Percentiles rank a stretch among this genome's conserved stretches.
Conservation (phyloP, 2,329 filamentous ascomycete genomes). For the Fusarium xyrophilum region DNA sequence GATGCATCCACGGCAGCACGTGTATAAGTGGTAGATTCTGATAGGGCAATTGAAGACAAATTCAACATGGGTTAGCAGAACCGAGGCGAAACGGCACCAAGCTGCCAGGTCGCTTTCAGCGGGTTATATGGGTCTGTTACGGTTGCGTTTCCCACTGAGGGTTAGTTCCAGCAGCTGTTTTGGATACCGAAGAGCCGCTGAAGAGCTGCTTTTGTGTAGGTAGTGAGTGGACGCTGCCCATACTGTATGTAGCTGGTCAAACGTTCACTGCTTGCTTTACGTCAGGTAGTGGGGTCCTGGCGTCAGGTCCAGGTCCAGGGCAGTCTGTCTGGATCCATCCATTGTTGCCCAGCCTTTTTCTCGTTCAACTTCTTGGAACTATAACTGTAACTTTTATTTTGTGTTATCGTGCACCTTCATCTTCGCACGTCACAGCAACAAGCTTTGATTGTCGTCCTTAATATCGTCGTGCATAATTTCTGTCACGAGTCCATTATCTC, state of each 20-base stretch:
- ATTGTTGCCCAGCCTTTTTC: constrained; percentile 26
- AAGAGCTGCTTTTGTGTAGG: constrained; percentile 3
- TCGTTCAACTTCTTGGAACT: constrained; percentile 12
- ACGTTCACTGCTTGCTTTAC: constrained; percentile 1
- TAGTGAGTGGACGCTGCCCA: neutral
- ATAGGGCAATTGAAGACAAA: constrained; percentile 28
- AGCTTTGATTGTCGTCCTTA: neutral
- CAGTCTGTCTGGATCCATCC: neutral
- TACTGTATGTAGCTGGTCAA: neutral
- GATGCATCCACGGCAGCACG: constrained; percentile 19
- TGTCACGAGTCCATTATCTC: neutral
- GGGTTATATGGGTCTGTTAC: constrained; percentile 9
- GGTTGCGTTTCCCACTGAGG: neutral
- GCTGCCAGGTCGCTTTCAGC: neutral
- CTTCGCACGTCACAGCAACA: constrained; percentile 1
- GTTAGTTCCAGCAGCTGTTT: constrained; percentile 20
- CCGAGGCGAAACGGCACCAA: constrained; percentile 4
- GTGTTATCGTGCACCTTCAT: constrained; percentile 2
- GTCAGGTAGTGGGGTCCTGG: constrained; percentile 11
- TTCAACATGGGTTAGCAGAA: neutral
- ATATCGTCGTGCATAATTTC: neutral
- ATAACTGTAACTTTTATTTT: neutral
- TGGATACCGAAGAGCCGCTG: constrained; percentile 17
- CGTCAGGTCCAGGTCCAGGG: constrained; percentile 13
- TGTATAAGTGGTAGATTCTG: constrained; percentile 22